Base-by-base conservation (phyloP, 345 rosid genomes). In the Nephelium lappaceum region DNA sequence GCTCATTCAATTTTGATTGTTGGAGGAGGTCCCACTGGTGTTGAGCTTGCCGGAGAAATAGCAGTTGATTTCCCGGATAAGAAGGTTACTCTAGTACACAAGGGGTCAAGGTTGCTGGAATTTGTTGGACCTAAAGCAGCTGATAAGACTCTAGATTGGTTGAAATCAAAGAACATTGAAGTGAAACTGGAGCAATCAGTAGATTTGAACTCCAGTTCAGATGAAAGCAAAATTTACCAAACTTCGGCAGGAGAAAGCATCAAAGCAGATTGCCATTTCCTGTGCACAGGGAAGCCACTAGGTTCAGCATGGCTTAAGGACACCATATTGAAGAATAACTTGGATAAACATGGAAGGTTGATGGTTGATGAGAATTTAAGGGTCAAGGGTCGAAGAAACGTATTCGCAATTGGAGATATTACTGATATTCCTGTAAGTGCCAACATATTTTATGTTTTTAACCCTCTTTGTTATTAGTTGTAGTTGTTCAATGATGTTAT, bases 11-110 rank as follows among this genome's bases (percentile, higher is more conserved):
- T 95, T 84, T 80, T 95, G 82, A 90, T 93, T 23, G 84, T 95
- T 64, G 99, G 99, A 81, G 99, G 98, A 63, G 99, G 99, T 76
- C 99, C 98, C 0, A 82, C 93, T 41, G 99, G 98, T 55, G 98
- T 95, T 36, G 98, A 95, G 86, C 93, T 95, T 76, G 98, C 97
- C 14, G 99, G 91, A 11, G 99, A 95, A 77, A 89, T 95, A 61
- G 89, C 96, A 0, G 89, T 86, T 42, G 99, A 95, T 61, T 93
- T 88, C 66, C 98, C 98, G 0, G 88, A 84, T 60, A 95, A 93
- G 88, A 84, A 90, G 79, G 88, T 93, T 38, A 91, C 97, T 21
- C 67, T 95, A 71, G 97, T 92, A 47, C 99, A 95, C 71, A 86
- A 76, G 70, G 98, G 98, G 43, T 83, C 93, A 1, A 89, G 99